Conservation (phyloP, 768 basidiomycete species). For the Trametes villosa region DNA sequence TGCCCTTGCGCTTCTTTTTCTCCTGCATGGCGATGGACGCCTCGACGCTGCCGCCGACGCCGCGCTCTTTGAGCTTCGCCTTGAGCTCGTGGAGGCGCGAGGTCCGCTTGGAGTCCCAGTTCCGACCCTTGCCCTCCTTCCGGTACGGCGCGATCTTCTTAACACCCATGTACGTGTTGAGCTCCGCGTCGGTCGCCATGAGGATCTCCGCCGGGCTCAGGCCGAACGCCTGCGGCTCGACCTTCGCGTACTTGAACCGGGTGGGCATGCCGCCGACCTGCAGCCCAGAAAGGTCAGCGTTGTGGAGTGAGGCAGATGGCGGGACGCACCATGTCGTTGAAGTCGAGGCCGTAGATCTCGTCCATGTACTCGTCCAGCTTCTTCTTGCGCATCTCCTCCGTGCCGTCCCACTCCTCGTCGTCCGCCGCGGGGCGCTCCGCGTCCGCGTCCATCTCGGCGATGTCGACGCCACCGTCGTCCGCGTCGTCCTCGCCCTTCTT, state of each 20-base stretch:
- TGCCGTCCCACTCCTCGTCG: conserved; percentile 81
- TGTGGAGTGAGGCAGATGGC: neutral
- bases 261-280: conserved; percentile 91
- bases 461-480: conserved; percentile 51
- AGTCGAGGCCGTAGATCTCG: conserved; percentile 87
- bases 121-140: conserved; percentile 46
- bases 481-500: conserved; percentile 46
- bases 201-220: conserved; percentile 87
- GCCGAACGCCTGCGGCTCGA: conserved; percentile 62
- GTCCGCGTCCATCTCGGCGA: conserved; percentile 60
- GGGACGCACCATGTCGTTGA: conserved; percentile 87
- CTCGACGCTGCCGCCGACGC: conserved; percentile 24
- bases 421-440: conserved; percentile 57
- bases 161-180: conserved; percentile 89
- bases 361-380: conserved; percentile 90
- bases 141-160: conserved; percentile 94
- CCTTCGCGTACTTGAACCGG: conserved; percentile 88
- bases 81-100: conserved; percentile 78
- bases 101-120: conserved; percentile 66
- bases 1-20: conserved; percentile 68
- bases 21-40: conserved; percentile 26
- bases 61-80: conserved; percentile 54
- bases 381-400: conserved; percentile 87
- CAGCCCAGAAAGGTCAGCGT: conserved; percentile 11
- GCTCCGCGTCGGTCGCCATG: conserved; percentile 87